phyloP scores from a whole-genome alignment of 345 rosid species.

The Melaleuca quinquenervia region DNA sequence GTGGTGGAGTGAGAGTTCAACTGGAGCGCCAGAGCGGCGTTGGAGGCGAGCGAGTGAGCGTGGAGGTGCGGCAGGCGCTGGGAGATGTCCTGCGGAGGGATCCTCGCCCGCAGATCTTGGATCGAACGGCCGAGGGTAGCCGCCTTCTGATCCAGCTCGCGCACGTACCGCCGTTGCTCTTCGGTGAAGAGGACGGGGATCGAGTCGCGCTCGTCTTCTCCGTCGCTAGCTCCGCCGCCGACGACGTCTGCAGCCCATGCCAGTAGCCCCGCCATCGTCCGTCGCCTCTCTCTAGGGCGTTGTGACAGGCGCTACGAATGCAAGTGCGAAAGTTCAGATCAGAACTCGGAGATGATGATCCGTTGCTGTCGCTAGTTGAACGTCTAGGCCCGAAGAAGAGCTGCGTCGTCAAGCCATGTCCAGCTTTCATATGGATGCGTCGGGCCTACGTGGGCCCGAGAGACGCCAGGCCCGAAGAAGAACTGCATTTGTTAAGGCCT shows the following conservation, averaged over 20 bases:
- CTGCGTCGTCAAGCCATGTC: background rate
- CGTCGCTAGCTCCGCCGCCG: slow-evolving; percentile 38
- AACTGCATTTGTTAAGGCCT: background rate
- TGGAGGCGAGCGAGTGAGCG: slow-evolving; percentile 90
- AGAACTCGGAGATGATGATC: background rate
- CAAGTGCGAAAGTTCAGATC: background rate
- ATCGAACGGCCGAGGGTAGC: slow-evolving; percentile 64
- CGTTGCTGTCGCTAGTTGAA: background rate
- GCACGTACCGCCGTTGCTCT: slow-evolving; percentile 60
- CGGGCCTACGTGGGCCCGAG: fast-evolving
- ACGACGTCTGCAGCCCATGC: slow-evolving; percentile 98
- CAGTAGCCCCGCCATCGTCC: slow-evolving; percentile 65
- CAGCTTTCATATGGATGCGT: background rate
- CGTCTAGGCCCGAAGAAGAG: background rate
- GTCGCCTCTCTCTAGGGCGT: background rate
- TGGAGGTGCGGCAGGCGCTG: slow-evolving; percentile 88
- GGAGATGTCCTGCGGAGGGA: slow-evolving; percentile 81
- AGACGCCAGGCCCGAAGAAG: background rate
- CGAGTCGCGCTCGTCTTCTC: slow-evolving; percentile 15
- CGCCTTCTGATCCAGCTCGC: slow-evolving; percentile 62
- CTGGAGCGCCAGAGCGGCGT: slow-evolving; percentile 85
- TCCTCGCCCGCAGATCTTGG: slow-evolving; percentile 74
- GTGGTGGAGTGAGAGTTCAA: slow-evolving; percentile 90
- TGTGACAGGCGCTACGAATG: background rate
- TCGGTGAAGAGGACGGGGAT: slow-evolving; percentile 45